Conservation (phyloP, 2,329 filamentous ascomycete species). For the Aspergillus neoniger region DNA sequence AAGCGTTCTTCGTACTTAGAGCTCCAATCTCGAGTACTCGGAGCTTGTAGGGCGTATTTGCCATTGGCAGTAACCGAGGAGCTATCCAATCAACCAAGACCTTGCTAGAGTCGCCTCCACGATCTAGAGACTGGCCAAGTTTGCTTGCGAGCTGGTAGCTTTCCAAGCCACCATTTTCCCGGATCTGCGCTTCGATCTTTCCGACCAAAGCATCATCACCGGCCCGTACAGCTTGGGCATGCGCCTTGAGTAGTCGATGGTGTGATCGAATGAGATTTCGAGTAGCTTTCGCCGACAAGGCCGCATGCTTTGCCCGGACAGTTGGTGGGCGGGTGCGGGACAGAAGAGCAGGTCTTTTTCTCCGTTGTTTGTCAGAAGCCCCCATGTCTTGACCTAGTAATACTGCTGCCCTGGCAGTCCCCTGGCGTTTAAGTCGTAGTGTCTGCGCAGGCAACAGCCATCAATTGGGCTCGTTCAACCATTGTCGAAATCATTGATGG, state of each 20-base stretch:
- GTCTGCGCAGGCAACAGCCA: not conserved
- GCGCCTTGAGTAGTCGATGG: constrained; percentile 61
- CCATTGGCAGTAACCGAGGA: constrained; percentile 29
- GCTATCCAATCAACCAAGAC: constrained; percentile 61
- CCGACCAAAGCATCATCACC: constrained; percentile 44
- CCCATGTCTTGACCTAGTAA: constrained; percentile 20
- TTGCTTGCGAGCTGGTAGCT: constrained; percentile 65
- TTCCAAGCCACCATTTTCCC: constrained; percentile 59
- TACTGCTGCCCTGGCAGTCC: not conserved
- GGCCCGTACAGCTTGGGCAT: constrained; percentile 53
- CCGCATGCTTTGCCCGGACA: constrained; percentile 35
- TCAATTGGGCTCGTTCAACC: not conserved
- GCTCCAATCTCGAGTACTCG: constrained; percentile 87
- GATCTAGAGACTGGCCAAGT: constrained; percentile 60
- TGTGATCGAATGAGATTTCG: constrained; percentile 61
- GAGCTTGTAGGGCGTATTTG: constrained; percentile 41
- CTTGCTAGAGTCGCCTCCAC: constrained; percentile 65
- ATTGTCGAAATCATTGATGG: not conserved
- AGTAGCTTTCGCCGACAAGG: constrained; percentile 59
- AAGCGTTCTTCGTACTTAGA: constrained; percentile 80
- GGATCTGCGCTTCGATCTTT: constrained; percentile 53
- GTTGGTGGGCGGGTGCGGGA: constrained; percentile 51
- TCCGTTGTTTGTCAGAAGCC: constrained; percentile 32
- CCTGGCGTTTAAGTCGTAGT: not conserved
- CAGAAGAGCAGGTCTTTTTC: constrained; percentile 41